Conservation (phyloP, 192 early-diverging fungal genomes). For the Rhizophagus sp. region DNA sequence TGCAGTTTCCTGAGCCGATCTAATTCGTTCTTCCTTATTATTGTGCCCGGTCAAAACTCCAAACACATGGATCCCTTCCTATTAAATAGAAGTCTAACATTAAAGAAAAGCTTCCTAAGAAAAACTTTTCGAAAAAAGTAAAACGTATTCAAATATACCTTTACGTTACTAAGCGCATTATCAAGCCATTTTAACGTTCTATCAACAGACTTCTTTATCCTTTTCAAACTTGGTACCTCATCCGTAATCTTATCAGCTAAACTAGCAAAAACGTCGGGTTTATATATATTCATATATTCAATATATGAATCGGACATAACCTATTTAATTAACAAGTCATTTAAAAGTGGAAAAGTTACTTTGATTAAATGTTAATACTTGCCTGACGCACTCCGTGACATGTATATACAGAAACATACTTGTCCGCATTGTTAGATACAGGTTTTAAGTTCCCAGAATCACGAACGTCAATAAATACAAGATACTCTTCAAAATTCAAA, state of each 20-base stretch:
- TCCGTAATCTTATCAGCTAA: conserved; percentile 49
- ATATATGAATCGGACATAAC: conserved; percentile 46
- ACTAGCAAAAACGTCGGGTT: conserved; percentile 47
- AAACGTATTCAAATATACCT: conserved; percentile 23
- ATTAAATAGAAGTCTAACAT: background rate
- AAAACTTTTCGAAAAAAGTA: too few relatives aligned
- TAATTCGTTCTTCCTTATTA: conserved; percentile 46
- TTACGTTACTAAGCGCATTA: conserved; percentile 34
- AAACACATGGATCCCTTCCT: conserved; percentile 46
- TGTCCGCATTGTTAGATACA: conserved; percentile 49
- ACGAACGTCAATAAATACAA: conserved; percentile 51
- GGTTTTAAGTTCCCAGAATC: conserved; percentile 44
- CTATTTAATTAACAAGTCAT: background rate
- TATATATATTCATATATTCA: conserved; percentile 42
- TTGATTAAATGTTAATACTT: background rate
- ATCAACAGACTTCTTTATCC: conserved; percentile 48
- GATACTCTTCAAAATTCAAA: conserved; percentile 44
- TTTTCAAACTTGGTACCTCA: conserved; percentile 40
- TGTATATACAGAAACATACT: conserved; percentile 49
- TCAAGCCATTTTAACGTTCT: conserved; percentile 55
- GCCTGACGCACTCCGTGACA: conserved; percentile 54
- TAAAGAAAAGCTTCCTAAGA: background rate
- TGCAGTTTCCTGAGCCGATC: conserved; percentile 47
- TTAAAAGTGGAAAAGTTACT: background rate
- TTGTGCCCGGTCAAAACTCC: conserved; percentile 50